phyloP scores from a whole-genome alignment of 768 basidiomycete genomes.

The Hydnomerulius pinastri region DNA sequence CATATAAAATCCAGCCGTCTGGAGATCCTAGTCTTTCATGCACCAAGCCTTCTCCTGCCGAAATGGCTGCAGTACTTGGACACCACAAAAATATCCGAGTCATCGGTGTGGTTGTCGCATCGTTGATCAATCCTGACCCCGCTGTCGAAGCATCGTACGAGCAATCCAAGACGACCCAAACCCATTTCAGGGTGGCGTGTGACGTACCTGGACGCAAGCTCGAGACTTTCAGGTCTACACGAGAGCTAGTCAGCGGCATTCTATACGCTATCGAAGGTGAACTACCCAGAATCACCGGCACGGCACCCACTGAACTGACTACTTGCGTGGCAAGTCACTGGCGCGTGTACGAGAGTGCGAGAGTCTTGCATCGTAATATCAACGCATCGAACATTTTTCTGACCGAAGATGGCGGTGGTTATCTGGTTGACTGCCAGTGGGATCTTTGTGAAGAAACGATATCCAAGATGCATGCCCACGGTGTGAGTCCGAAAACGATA shows the following conservation, averaged over 20 bases:
- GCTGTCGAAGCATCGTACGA: too few relatives aligned
- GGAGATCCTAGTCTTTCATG: too few relatives aligned
- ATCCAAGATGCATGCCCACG: too few relatives aligned
- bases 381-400: conserved; percentile 25
- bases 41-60: too few relatives aligned
- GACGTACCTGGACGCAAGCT: background rate
- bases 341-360: conserved; percentile 10
- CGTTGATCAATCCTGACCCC: too few relatives aligned
- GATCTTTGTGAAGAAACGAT: conserved; percentile 19
- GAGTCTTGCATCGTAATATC: conserved; percentile 27
- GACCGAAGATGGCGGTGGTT: conserved; percentile 4
- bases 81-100: too few relatives aligned
- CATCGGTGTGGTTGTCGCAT: too few relatives aligned
- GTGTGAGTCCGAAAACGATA: too few relatives aligned
- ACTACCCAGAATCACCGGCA: background rate
- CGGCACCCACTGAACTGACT: background rate
- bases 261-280: background rate
- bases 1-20: too few relatives aligned
- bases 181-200: background rate
- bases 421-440: conserved; percentile 30
- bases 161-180: too few relatives aligned
- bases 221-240: background rate
- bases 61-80: too few relatives aligned
- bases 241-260: background rate
- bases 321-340: conserved; percentile 16